Evolutionary conservation across 176 grass and related monocot species (phyloP).

Genomic region (Lolium multiflorum): DNA sequence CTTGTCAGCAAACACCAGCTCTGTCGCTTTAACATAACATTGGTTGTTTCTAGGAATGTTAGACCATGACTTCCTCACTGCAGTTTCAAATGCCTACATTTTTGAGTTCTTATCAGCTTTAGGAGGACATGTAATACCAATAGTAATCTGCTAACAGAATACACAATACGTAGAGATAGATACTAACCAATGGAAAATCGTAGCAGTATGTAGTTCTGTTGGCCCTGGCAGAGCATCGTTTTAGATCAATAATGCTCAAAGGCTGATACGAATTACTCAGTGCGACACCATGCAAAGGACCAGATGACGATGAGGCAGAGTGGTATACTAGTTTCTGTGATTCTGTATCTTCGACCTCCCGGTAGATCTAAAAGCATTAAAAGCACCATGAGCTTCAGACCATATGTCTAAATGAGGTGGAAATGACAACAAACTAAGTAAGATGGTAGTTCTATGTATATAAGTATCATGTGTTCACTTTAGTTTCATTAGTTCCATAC

Average conservation of each 20-base stretch:
- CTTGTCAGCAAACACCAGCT: constrained; percentile 80
- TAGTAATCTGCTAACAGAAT: background rate
- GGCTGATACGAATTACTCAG: constrained; percentile 71
- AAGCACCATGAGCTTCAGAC: constrained; percentile 33
- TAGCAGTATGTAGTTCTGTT: constrained; percentile 97
- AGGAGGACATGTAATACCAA: background rate
- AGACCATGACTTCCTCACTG: constrained; percentile 68
- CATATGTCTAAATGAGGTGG: constrained; percentile 16
- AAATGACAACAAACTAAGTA: background rate
- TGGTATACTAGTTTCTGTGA: constrained; percentile 77
- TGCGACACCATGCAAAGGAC: constrained; percentile 75
- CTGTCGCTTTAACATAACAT: constrained; percentile 69
- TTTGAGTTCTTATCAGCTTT: constrained; percentile 33
- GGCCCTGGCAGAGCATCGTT: constrained; percentile 83
- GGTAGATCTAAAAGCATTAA: constrained; percentile 74
- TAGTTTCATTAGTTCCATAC: background rate
- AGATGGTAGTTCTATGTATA: constrained; percentile 14
- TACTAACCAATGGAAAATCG: constrained; percentile 94
- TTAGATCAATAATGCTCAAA: constrained; percentile 81
- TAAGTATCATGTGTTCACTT: background rate
- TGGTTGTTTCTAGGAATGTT: constrained; percentile 36
- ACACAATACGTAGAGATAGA: background rate
- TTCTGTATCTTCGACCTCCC: constrained; percentile 72
- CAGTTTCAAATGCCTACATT: constrained; percentile 93
- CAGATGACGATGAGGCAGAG: constrained; percentile 47